Evolutionary conservation across 768 basidiomycete genomes (phyloP), one percentile per base, ranked within the genome.

Genomic region (Infundibulicybe gibba): DNA sequence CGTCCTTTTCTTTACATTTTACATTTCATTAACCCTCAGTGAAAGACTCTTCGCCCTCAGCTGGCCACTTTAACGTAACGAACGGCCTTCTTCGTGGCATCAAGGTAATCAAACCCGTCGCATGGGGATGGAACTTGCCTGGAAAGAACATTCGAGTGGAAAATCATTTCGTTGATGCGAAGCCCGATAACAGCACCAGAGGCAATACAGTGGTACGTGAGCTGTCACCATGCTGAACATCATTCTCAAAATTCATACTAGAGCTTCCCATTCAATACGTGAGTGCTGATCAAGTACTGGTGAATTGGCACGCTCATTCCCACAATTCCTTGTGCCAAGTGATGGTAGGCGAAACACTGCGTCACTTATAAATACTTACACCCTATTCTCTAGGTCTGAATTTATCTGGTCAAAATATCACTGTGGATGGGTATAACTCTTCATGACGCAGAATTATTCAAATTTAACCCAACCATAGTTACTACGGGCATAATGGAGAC

Each of bases 81-180:
- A 69, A 68, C 39, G 72, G 72, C 15, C 44, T 61, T 32, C 53
- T 64, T 15, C 53, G 56, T 19, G 58, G 68, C 37, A 55, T 72
- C 11, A 69, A 75, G 66, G 63, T 74, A 45, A 68, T 71, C 56
- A 74, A 76, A 45, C 75, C 76, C 9, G 61, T 77, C 45, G 75
- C 76, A 9, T 77, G 76, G 75, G 71, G 70, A 8, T 72, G 69
- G 67, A 69, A 67, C 52, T 48, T 73, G 15, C 66, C 69, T 3
- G 70, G 70, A 3, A 48, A 57, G 47, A 73, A 72, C 49, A 56
- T 72, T 20, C 61, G 57, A 32, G 66, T 71, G 10, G 61, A 65
- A 43, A 63, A 72, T 49, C 68, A 70, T 45, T 69, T 62, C 49
- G 67, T 72, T 17, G 70, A 72, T 48, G 70, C 72, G 3, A 56